phyloP scores from a whole-genome alignment of 768 basidiomycete genomes.

The Russula lepida region DNA sequence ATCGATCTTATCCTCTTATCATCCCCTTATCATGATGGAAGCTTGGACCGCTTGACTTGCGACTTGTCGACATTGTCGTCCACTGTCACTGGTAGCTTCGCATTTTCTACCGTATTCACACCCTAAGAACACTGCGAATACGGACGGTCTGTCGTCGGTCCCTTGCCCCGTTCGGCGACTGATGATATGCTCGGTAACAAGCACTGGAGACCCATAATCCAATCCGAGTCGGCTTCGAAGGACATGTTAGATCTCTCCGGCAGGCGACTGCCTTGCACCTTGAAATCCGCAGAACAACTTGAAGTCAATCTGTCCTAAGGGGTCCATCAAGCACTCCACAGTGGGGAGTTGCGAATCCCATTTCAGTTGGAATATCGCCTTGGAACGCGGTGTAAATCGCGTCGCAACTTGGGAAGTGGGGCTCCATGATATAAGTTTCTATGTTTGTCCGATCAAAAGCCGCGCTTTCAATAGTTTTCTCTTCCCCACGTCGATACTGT shows the following conservation, averaged over 20 bases:
- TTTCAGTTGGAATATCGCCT: neutral
- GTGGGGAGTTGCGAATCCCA: neutral
- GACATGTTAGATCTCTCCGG: neutral
- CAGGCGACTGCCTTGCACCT: neutral
- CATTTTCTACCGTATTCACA: neutral
- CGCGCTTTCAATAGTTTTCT: too few relatives aligned
- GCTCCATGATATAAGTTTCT: too few relatives aligned
- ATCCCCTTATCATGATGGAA: constrained; percentile 2
- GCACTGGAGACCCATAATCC: constrained; percentile 1
- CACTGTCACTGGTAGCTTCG: neutral
- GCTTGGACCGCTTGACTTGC: neutral
- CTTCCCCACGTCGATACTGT: too few relatives aligned
- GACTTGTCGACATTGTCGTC: neutral
- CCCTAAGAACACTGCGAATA: neutral
- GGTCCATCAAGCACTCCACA: too few relatives aligned
- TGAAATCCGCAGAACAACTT: neutral
- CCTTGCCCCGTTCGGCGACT: neutral
- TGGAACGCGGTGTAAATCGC: neutral
- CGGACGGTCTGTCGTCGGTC: too few relatives aligned
- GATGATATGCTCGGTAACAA: neutral
- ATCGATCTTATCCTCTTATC: constrained; percentile 12
- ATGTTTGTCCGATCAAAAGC: too few relatives aligned
- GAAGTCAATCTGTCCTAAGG: neutral
- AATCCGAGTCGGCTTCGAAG: neutral
- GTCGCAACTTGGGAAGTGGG: too few relatives aligned